Conservation (phyloP, 306 rosid species). For the Dryas alaskensis region DNA sequence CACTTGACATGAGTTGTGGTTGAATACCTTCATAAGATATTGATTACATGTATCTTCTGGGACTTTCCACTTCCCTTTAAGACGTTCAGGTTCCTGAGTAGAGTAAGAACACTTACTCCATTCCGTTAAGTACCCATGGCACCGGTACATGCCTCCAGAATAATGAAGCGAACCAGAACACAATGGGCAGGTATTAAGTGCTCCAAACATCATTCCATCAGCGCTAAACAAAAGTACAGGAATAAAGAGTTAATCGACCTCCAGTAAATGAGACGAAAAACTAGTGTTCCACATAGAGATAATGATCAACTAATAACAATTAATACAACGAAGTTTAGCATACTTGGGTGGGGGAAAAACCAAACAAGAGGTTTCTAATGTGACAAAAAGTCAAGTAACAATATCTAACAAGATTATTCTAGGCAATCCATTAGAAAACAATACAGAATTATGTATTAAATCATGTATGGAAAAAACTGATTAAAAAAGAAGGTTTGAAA, state of each 20-base stretch:
- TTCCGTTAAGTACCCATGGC: slow-evolving; percentile 68
- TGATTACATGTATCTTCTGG: slow-evolving; percentile 70
- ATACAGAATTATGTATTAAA: neutral
- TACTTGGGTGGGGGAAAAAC: neutral
- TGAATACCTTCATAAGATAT: slow-evolving; percentile 66
- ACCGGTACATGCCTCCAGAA: slow-evolving; percentile 82
- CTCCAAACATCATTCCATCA: slow-evolving; percentile 99
- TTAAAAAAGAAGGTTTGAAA: neutral
- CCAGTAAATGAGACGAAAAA: slow-evolving; percentile 5
- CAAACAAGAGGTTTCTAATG: neutral
- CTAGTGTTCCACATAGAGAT: neutral
- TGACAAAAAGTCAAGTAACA: neutral
- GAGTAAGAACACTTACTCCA: slow-evolving; percentile 96
- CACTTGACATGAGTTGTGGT: slow-evolving; percentile 6
- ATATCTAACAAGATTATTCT: neutral
- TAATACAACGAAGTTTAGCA: neutral
- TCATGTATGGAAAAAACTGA: neutral
- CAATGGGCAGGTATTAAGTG: slow-evolving; percentile 66
- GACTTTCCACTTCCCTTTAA: slow-evolving; percentile 81
- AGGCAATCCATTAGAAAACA: neutral
- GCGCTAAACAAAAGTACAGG: slow-evolving; percentile 47
- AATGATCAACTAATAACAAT: neutral
- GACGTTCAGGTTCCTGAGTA: slow-evolving; percentile 57
- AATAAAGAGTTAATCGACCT: slow-evolving; percentile 14
- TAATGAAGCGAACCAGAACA: slow-evolving; percentile 72